phyloP scores from a whole-genome alignment of 352 stramenopile genomes.

The Thalassiosira sp. region DNA sequence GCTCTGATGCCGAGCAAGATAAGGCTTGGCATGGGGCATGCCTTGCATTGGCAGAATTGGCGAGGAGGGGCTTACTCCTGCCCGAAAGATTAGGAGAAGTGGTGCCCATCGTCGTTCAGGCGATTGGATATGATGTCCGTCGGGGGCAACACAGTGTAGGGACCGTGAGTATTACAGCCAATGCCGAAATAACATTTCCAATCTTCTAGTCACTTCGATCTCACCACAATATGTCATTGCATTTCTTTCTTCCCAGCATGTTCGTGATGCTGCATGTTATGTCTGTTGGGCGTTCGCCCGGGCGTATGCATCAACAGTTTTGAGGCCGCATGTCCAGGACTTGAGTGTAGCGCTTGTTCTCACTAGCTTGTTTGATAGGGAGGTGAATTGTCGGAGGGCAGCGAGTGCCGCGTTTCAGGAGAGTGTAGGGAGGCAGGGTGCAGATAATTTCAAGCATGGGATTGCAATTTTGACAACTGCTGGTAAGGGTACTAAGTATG shows the following conservation, averaged over 20 bases:
- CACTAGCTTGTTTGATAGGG: constrained; percentile 96
- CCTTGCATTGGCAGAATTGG: constrained; percentile 94
- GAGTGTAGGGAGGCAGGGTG: constrained; percentile 83
- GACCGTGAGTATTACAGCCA: no score
- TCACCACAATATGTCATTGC: no score
- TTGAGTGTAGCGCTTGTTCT: constrained; percentile 91
- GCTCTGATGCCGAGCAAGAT: constrained; percentile 91
- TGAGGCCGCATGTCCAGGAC: constrained; percentile 88
- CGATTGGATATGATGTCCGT: constrained; percentile 92
- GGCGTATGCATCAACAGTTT: constrained; percentile 90
- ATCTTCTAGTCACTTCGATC: no score
- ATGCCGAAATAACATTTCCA: no score
- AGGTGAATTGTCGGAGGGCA: constrained; percentile 97
- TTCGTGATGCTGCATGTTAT: constrained; percentile 97
- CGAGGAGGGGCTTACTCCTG: constrained; percentile 92
- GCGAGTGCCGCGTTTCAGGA: constrained; percentile 97
- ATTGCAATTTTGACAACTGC: constrained; percentile 95
- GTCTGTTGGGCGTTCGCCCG: constrained; percentile 97
- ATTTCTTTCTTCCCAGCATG: no score
- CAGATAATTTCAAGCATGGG: constrained; percentile 94
- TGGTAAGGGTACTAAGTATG: no score
- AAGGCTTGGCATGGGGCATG: constrained; percentile 96
- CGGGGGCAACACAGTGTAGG: constrained; percentile 94
- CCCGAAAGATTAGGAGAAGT: constrained; percentile 90
- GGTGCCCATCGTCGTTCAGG: constrained; percentile 89